Evolutionary conservation across 805 yeast species (phyloP).

Genomic region (Ascoidea rubescens): DNA sequence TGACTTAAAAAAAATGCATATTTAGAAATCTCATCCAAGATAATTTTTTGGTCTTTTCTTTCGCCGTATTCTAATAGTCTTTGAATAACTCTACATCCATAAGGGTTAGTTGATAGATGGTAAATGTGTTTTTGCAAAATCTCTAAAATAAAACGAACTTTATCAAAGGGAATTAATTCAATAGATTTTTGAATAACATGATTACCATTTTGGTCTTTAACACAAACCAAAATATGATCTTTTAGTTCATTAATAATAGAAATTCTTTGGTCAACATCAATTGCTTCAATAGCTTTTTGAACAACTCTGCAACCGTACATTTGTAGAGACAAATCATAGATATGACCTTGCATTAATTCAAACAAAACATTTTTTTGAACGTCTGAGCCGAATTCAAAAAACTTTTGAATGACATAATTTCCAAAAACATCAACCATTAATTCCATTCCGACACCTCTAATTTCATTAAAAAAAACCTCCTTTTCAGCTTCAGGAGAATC

Average conservation of each 20-base stretch:
- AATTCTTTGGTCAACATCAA: slow-evolving; percentile 50
- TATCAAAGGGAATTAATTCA: slow-evolving; percentile 65
- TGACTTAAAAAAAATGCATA: slow-evolving; percentile 68
- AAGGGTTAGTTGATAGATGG: slow-evolving; percentile 86
- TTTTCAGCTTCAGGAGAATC: slow-evolving; percentile 52
- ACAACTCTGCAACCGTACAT: slow-evolving; percentile 98
- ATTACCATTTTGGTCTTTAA: slow-evolving; percentile 94
- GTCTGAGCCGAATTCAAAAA: slow-evolving; percentile 67
- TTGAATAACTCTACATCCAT: slow-evolving; percentile 96
- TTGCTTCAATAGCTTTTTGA: slow-evolving; percentile 78
- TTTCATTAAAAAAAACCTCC: slow-evolving; percentile 73
- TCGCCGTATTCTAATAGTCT: slow-evolving; percentile 73
- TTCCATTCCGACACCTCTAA: slow-evolving; percentile 58
- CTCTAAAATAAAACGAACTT: slow-evolving; percentile 57
- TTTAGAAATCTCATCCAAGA: slow-evolving; percentile 59
- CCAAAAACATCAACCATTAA: slow-evolving; percentile 96
- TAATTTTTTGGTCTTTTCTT: slow-evolving; percentile 45
- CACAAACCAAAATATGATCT: slow-evolving; percentile 46
- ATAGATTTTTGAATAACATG: slow-evolving; percentile 95
- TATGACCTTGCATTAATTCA: slow-evolving; percentile 58
- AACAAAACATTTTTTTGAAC: slow-evolving; percentile 59
- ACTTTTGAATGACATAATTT: slow-evolving; percentile 90
- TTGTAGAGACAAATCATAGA: slow-evolving; percentile 68
- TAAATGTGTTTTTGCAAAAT: slow-evolving; percentile 59
- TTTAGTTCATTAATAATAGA: slow-evolving; percentile 57